Evolutionary conservation across 768 basidiomycete species (phyloP).

Genomic region (Phylloporus sp.): DNA sequence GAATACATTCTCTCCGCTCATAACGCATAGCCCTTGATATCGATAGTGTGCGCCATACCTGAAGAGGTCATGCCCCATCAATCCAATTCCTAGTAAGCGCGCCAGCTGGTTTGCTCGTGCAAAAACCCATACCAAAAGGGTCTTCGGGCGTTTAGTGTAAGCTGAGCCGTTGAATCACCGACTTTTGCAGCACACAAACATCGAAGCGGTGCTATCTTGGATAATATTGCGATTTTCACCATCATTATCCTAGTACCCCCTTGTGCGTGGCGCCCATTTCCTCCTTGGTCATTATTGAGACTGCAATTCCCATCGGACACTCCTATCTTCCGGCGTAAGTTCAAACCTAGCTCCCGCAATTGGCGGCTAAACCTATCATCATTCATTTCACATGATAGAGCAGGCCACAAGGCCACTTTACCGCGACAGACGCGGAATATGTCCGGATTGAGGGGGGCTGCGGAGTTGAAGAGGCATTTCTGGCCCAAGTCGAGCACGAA

Average conservation of each 20-base stretch:
- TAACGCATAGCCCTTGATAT: neutral
- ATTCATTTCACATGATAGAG: conserved; percentile 1
- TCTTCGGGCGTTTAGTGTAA: too few species aligned
- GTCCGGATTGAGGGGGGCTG: conserved; percentile 32
- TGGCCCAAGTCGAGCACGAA: conserved; percentile 36
- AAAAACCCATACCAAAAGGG: too few species aligned
- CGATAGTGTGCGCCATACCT: too few species aligned
- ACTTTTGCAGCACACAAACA: conserved; percentile 36
- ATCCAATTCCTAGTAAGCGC: too few species aligned
- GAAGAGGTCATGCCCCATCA: too few species aligned
- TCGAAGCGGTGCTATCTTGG: conserved; percentile 45
- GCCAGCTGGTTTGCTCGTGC: too few species aligned
- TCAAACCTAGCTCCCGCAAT: neutral
- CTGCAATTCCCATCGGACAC: too few species aligned
- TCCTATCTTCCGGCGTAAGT: conserved; percentile 20
- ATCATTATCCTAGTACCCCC: conserved; percentile 43
- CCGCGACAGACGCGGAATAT: conserved; percentile 11
- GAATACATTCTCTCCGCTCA: neutral
- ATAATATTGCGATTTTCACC: conserved; percentile 38
- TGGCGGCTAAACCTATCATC: neutral
- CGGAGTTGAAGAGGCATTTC: conserved; percentile 25
- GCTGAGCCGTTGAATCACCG: too few species aligned
- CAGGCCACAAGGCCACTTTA: conserved; percentile 8
- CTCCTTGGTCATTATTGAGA: conserved; percentile 45
- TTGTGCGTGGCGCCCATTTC: conserved; percentile 42